Evolutionary conservation across 345 rosid genomes (phyloP), one percentile per base, ranked within the genome.

Genomic region (Kernera saxatilis): DNA sequence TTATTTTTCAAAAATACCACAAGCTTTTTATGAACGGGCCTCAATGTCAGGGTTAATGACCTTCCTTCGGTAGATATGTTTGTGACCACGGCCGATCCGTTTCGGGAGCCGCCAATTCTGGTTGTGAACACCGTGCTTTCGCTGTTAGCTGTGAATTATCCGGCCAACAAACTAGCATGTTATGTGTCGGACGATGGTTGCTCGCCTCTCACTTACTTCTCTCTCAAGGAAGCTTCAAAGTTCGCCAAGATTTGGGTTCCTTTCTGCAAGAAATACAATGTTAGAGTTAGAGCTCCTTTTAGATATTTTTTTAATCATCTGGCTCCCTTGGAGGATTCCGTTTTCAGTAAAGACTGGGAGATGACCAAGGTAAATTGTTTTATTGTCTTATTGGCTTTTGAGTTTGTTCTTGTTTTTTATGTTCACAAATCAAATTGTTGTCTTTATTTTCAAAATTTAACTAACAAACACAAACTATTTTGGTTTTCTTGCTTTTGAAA

Each of bases 221-320:
- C 39, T 53, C 59, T 53, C 6, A 29, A 53, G 59, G 59, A 53
- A 30, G 22, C 59, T 53, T 53, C 22, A 0, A 53, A 53, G 39
- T 53, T 53, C 23, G 37, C 59, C 59, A 53, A 30, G 39, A 53
- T 53, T 53, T 53, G 59, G 59, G 59, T 53, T 53, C 59, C 57
- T 52, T 52, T 52, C 36, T 52, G 57, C 57, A 52, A 27, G 12
- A 52, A 27, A 27, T 52, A 52, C 59, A 53, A 53, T 8, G 59
- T 53, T 32, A 15, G 18, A 19, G 44, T 35, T 57, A 57, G 63
- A 57, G 63, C 63, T 36, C 63, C 63, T 15, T 57, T 57, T 57
- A 35, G 19, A 57, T 57, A 57, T 36, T 36, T 36, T 30, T 57
- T 36, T 30, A 57, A 3, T 19, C 64, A 7, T 57, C 8, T 19